Conservation (phyloP, 1,139 yeast species). For the Candida glucosophila region DNA sequence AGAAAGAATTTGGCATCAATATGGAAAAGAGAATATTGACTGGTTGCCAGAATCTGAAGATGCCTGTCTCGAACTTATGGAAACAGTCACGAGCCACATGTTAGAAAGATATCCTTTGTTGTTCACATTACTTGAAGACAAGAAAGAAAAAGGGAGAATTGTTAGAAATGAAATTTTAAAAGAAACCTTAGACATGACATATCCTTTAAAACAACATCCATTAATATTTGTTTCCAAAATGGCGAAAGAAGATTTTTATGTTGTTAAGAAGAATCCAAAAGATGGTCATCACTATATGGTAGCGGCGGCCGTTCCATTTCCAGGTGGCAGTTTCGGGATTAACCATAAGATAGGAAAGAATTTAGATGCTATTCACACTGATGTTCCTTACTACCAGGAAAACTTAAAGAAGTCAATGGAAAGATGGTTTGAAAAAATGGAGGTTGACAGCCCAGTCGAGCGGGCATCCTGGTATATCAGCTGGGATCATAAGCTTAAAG, state of each 20-base stretch:
- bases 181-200: conserved; percentile 50
- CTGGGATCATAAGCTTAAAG: conserved; percentile 57
- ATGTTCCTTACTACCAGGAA: conserved; percentile 64
- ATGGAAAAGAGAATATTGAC: conserved; percentile 55
- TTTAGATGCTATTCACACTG: conserved; percentile 57
- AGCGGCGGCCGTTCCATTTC: conserved; percentile 74
- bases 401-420: conserved; percentile 68
- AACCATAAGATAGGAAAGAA: conserved; percentile 49
- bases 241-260: conserved; percentile 69
- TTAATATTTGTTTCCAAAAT: conserved; percentile 52
- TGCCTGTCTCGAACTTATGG: conserved; percentile 57
- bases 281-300: conserved; percentile 57
- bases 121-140: conserved; percentile 43
- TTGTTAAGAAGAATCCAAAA: conserved; percentile 43
- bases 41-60: conserved; percentile 64
- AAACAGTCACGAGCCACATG: conserved; percentile 52
- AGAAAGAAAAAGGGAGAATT: conserved; percentile 22
- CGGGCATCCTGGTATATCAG: conserved; percentile 72
- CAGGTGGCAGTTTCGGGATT: conserved; percentile 68
- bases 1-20: conserved; percentile 45
- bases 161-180: conserved; percentile 54
- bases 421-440: conserved; percentile 58
- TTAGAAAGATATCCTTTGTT: conserved; percentile 52
- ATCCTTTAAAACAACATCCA: conserved; percentile 57
- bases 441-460: conserved; percentile 54